Percentiles rank a stretch among this genome's conserved stretches.
These are phyloP conservation scores for Cryphonectria japonica DNA, from an alignment of 2,329 filamentous ascomycete species.

Conservation along the genomic window DNA sequence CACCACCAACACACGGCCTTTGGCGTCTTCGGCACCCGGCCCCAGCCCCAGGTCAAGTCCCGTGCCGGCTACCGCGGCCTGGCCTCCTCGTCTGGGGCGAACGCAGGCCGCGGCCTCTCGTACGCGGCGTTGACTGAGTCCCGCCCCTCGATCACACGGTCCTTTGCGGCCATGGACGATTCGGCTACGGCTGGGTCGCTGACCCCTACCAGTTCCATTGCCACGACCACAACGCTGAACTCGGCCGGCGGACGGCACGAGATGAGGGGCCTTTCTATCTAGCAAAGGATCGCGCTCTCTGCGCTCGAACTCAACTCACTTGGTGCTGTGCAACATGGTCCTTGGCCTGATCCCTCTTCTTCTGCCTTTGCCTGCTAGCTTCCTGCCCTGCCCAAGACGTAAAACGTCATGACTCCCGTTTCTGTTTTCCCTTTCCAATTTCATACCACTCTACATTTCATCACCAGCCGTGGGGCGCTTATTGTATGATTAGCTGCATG, in stretches of 20 bases:
- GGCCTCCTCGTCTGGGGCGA: conserved; percentile 17
- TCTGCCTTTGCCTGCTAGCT: neutral
- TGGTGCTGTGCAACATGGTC: neutral
- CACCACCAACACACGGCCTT: neutral
- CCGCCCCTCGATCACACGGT: conserved; percentile 21
- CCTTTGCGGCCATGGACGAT: conserved; percentile 25
- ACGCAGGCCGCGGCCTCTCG: conserved; percentile 3
- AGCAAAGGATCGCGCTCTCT: neutral
- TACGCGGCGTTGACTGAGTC: conserved; percentile 17
- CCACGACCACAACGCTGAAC: conserved; percentile 12
- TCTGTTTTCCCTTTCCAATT: no score
- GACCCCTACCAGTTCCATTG: conserved; percentile 5
- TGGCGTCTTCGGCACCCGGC: neutral
- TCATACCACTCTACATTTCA: neutral
- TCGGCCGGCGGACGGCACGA: conserved; percentile 1
- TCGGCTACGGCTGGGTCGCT: conserved; percentile 8
- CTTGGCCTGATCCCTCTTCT: neutral
- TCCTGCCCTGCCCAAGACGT: neutral
- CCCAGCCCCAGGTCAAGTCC: conserved; percentile 17
- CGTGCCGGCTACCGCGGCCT: conserved; percentile 26
- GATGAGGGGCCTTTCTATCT: conserved; percentile 11
- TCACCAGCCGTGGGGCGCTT: neutral
- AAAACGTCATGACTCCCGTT: neutral
- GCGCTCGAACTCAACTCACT: no score
- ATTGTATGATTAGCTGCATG: neutral